Conservation (phyloP, 371 early-diverging fungal species). For the Rhizopus delemar region DNA sequence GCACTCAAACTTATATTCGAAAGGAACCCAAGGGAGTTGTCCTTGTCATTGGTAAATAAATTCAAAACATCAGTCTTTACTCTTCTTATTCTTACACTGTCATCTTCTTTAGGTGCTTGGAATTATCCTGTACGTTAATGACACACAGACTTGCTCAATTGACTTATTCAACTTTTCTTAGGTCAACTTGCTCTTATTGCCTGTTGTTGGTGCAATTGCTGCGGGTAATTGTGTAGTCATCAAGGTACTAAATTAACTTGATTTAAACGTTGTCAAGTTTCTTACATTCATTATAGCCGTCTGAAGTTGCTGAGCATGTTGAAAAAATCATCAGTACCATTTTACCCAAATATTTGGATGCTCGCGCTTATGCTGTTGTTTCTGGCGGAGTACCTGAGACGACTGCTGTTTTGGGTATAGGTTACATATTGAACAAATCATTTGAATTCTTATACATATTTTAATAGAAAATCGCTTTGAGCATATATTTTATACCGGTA, state of each 20-base stretch:
- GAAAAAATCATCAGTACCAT: constrained; percentile 62
- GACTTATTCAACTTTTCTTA: constrained; percentile 7
- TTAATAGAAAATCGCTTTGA: constrained; percentile 66
- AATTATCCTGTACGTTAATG: constrained; percentile 74
- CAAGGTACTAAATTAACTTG: constrained; percentile 53
- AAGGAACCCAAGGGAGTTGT: constrained; percentile 80
- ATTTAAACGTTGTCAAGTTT: not conserved
- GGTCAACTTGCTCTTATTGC: constrained; percentile 66
- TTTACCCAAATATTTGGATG: constrained; percentile 78
- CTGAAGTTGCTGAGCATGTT: constrained; percentile 77
- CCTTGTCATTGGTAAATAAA: constrained; percentile 59
- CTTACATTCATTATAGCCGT: constrained; percentile 54
- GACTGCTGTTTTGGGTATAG: constrained; percentile 64
- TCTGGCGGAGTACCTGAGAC: constrained; percentile 80
- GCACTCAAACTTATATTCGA: constrained; percentile 51
- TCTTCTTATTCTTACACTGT: not conserved
- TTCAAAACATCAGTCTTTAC: not conserved
- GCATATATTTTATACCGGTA: constrained; percentile 93
- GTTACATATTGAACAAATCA: not conserved
- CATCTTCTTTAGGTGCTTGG: constrained; percentile 67
- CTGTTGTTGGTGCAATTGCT: constrained; percentile 87
- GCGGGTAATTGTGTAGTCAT: constrained; percentile 86
- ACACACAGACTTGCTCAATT: not conserved
- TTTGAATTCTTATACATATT: not conserved
- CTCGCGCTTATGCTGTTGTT: constrained; percentile 64